Evolutionary conservation across 257 asterid species (phyloP).

Genomic region (Datura wrightii): DNA sequence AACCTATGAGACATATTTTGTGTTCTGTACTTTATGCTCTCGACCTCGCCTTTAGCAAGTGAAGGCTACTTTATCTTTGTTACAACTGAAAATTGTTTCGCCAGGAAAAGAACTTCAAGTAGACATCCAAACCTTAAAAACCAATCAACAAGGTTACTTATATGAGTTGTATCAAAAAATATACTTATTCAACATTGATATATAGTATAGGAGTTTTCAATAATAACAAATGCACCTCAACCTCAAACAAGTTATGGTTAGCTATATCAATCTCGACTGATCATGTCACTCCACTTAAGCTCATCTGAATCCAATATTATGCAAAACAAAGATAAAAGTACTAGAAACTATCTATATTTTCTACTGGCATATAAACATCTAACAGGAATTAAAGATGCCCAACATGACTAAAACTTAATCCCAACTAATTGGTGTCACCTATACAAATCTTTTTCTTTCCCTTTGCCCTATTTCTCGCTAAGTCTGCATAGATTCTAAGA

Average conservation of each 20-base stretch:
- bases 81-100: not conserved
- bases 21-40: not conserved
- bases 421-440: not conserved
- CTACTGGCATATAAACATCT: too few species aligned
- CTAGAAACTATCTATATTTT: not conserved
- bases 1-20: not conserved
- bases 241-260: not conserved
- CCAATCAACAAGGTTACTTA: not conserved
- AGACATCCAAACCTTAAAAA: not conserved
- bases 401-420: not conserved
- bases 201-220: not conserved
- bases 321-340: not conserved
- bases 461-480: not conserved
- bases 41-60: not conserved
- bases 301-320: not conserved
- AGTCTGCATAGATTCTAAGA: not conserved
- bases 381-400: too few species aligned
- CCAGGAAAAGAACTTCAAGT: not conserved
- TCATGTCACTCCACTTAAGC: not conserved
- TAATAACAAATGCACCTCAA: not conserved
- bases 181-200: not conserved
- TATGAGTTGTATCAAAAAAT: not conserved
- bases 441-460: not conserved
- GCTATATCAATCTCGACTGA: not conserved
- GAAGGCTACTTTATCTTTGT: not conserved